Evolutionary conservation across 2,329 filamentous ascomycete genomes (phyloP).

Genomic region (Trichothecium sympodiale): DNA sequence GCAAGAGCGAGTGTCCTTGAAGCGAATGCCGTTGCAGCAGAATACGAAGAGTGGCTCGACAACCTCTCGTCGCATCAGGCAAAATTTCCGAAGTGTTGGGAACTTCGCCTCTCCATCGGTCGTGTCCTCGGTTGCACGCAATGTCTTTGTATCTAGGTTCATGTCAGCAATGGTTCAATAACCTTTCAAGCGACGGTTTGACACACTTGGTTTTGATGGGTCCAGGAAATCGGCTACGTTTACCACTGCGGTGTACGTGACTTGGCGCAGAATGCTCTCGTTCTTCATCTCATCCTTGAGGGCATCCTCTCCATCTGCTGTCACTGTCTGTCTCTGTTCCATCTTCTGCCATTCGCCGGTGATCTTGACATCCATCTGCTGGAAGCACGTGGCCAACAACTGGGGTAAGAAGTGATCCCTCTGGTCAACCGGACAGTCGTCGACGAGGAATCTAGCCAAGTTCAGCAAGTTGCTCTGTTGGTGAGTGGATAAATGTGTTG

Average conservation of each 20-base stretch:
- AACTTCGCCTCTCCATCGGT: conserved; percentile 13
- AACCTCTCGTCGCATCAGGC: conserved; percentile 64
- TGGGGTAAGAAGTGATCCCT: conserved; percentile 75
- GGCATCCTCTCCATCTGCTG: conserved; percentile 59
- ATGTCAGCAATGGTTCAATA: background rate
- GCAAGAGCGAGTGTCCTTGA: conserved; percentile 83
- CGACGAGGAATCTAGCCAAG: conserved; percentile 76
- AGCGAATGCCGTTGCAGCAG: conserved; percentile 78
- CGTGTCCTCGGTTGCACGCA: conserved; percentile 7
- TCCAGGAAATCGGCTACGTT: conserved; percentile 87
- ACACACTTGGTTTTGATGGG: conserved; percentile 54
- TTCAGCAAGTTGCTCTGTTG: conserved; percentile 91
- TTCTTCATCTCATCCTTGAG: conserved; percentile 96
- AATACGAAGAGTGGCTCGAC: conserved; percentile 86
- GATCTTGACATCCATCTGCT: conserved; percentile 80
- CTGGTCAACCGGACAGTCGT: conserved; percentile 75
- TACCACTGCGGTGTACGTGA: conserved; percentile 85
- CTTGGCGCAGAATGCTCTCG: conserved; percentile 85
- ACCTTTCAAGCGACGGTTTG: background rate
- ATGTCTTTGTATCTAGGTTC: conserved; percentile 19
- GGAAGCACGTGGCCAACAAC: conserved; percentile 70
- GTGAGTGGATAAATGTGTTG: conserved; percentile 75
- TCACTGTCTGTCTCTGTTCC: conserved; percentile 47
- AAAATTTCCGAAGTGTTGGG: conserved; percentile 67
- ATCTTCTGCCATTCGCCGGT: conserved; percentile 77